A percentile compares a stretch with the other conserved stretches of the same genome.
These are phyloP conservation scores for Colletotrichum eleusines DNA, from an alignment of 2,329 filamentous ascomycete species.

Conservation along the genomic window DNA sequence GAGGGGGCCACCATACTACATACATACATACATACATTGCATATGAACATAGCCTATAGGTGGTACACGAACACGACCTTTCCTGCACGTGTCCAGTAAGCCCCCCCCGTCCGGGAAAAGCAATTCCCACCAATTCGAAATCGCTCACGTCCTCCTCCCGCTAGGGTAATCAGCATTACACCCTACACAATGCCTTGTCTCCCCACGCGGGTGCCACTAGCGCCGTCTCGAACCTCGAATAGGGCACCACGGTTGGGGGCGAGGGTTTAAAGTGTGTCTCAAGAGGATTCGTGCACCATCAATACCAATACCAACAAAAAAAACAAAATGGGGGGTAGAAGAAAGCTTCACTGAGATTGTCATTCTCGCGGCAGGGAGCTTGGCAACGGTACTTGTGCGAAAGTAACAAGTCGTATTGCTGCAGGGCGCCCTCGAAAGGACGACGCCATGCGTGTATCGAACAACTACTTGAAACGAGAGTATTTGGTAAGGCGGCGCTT, in stretches of 20 bases:
- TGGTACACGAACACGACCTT: too few species aligned
- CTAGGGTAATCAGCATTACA: not conserved
- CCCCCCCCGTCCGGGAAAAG: not conserved
- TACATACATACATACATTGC: too few species aligned
- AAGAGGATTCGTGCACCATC: not conserved
- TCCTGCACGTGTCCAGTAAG: not conserved
- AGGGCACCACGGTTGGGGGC: not conserved
- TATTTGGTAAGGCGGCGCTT: slow-evolving; percentile 25
- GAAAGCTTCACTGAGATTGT: slow-evolving; percentile 9
- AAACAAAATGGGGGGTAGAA: not conserved
- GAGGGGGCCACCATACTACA: not conserved
- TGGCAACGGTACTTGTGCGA: not conserved
- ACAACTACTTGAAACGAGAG: slow-evolving; percentile 35
- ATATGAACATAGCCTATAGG: too few species aligned
- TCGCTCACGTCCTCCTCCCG: not conserved
- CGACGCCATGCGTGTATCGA: not conserved
- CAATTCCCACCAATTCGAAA: slow-evolving; percentile 1
- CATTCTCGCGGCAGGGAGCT: not conserved
- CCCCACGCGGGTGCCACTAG: slow-evolving; percentile 13
- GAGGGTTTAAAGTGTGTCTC: not conserved
- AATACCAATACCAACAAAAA: too few species aligned
- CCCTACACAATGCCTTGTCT: not conserved
- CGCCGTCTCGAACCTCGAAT: not conserved
- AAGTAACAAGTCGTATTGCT: slow-evolving; percentile 8
- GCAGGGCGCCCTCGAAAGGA: not conserved